Percentiles rank a stretch among this genome's conserved stretches.
Conservation (phyloP, 768 basidiomycete genomes). For the Hebeloma cylindrosporum region DNA sequence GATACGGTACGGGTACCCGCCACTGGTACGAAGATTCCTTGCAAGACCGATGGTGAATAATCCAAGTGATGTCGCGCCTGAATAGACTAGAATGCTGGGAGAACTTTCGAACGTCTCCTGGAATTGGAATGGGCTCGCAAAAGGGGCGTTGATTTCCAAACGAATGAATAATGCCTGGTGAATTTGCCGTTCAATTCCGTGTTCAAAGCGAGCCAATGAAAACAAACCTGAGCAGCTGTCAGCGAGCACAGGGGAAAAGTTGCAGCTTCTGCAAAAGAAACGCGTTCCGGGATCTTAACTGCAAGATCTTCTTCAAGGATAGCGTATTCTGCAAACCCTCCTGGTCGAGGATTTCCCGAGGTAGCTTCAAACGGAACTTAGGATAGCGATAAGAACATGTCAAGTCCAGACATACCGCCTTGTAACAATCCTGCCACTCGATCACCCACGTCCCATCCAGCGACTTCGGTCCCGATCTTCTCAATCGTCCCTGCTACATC, state of each 20-base stretch:
- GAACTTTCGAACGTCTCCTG: constrained; percentile 14
- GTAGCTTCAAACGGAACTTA: constrained; percentile 23
- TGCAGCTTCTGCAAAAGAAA: constrained; percentile 34
- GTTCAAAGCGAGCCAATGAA: background rate
- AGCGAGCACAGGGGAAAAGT: constrained; percentile 32
- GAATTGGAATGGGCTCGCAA: constrained; percentile 23
- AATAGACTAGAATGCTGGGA: constrained; percentile 33
- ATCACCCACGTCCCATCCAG: constrained; percentile 31
- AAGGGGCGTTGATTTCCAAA: constrained; percentile 29
- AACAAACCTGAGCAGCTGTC: constrained; percentile 34
- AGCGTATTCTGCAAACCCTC: constrained; percentile 36
- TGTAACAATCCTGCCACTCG: constrained; percentile 33
- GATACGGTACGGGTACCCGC: constrained; percentile 26
- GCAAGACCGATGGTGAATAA: constrained; percentile 31
- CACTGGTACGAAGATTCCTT: constrained; percentile 22
- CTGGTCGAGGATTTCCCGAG: constrained; percentile 30
- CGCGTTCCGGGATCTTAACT: constrained; percentile 25
- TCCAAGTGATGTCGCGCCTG: constrained; percentile 35
- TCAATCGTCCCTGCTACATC: constrained; percentile 37
- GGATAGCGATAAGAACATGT: background rate
- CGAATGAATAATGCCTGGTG: constrained; percentile 36
- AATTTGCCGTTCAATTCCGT: background rate
- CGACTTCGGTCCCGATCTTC: constrained; percentile 28
- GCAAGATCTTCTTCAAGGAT: constrained; percentile 33
- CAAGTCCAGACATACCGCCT: constrained; percentile 24